A percentile compares a stretch with the other conserved stretches of the same genome.
phyloP scores from a whole-genome alignment of 768 basidiomycete species.

The Hygrophorus russula region DNA sequence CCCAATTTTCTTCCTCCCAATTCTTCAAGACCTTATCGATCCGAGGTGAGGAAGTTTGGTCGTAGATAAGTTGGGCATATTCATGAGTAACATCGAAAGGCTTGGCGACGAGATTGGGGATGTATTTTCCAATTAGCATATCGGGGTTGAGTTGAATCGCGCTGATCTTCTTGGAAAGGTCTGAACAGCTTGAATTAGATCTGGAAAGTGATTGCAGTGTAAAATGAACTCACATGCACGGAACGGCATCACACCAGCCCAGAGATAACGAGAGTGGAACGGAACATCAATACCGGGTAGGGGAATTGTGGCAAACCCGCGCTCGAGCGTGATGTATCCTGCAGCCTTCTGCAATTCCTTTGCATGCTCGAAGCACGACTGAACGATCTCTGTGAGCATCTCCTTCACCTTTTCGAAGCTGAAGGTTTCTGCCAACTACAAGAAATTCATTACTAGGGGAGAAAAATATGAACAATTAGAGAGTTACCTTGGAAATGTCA shows the following conservation, averaged over 20 bases:
- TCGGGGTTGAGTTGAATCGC: conserved; percentile 86
- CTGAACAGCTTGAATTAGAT: conserved; percentile 23
- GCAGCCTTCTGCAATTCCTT: conserved; percentile 64
- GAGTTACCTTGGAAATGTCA: conserved; percentile 71
- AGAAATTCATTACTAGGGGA: conserved; percentile 4
- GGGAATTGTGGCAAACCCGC: conserved; percentile 93
- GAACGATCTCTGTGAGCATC: conserved; percentile 88
- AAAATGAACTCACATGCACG: conserved; percentile 66
- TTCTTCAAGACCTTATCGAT: conserved; percentile 89
- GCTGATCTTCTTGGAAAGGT: conserved; percentile 97
- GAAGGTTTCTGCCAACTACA: conserved; percentile 77
- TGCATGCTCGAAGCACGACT: conserved; percentile 66
- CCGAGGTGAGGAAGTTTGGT: conserved; percentile 91
- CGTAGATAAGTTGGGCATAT: conserved; percentile 92
- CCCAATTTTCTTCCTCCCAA: conserved; percentile 93
- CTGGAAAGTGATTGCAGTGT: background rate
- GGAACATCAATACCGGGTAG: conserved; percentile 97
- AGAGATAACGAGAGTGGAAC: conserved; percentile 98
- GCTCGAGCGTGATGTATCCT: conserved; percentile 88
- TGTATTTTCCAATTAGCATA: conserved; percentile 89
- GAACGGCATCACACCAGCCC: conserved; percentile 98
- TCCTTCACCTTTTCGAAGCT: conserved; percentile 91
- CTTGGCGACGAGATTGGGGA: conserved; percentile 90
- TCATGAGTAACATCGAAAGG: conserved; percentile 76
- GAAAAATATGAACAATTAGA: background rate